These are phyloP conservation scores for Lactarius akahatsu DNA, from an alignment of 768 basidiomycete genomes.

Conservation along the genomic window DNA sequence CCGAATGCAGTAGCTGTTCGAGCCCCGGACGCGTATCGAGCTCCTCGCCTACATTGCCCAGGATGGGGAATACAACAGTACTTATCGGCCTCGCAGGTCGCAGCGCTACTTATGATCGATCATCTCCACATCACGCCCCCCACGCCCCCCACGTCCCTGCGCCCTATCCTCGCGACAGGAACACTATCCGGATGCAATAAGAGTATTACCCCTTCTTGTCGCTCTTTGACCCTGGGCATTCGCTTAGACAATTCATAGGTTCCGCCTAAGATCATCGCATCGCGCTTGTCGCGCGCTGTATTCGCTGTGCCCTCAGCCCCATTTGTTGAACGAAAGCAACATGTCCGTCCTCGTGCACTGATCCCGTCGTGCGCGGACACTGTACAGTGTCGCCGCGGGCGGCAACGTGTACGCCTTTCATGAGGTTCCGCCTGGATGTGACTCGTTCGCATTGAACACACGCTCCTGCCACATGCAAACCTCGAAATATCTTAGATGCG, in stretches of 20 bases:
- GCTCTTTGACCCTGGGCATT: background rate
- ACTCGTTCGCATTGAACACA: background rate
- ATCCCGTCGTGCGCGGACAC: background rate
- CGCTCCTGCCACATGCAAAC: background rate
- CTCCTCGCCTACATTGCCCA: background rate
- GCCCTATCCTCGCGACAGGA: background rate
- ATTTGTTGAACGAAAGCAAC: background rate
- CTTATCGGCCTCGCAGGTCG: background rate
- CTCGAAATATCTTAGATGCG: background rate
- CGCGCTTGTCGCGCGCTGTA: constrained; percentile 5
- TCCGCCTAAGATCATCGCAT: background rate
- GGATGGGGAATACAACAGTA: too few species aligned
- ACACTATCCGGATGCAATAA: too few species aligned
- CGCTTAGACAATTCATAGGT: background rate
- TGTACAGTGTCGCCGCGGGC: background rate
- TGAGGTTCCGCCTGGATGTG: background rate
- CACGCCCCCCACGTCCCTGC: background rate
- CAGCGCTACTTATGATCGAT: background rate
- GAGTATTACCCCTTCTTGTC: too few species aligned
- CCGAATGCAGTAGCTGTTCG: background rate
- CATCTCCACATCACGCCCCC: background rate
- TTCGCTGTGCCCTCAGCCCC: background rate
- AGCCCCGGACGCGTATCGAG: background rate
- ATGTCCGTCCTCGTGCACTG: background rate
- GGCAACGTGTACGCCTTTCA: background rate